Evolutionary conservation across 352 stramenopile genomes (phyloP).

Genomic region (Phytopythium vexans): DNA sequence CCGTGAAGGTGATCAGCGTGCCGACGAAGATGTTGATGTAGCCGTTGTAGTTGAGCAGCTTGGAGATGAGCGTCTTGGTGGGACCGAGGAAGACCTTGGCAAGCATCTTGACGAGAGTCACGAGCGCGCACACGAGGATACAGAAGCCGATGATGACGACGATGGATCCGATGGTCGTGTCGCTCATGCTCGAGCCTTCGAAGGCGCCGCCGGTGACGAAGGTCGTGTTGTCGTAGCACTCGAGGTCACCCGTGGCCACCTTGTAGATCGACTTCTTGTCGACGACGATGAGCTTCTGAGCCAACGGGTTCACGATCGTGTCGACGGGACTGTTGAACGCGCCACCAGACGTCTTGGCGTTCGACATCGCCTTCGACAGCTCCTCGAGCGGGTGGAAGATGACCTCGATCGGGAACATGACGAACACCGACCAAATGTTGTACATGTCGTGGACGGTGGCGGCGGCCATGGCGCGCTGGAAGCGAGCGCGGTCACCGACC

Average conservation of each 20-base stretch:
- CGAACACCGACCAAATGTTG: conserved; percentile 84
- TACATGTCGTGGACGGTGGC: conserved; percentile 76
- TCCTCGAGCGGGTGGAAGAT: conserved; percentile 55
- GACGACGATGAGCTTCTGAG: conserved; percentile 27
- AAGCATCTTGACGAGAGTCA: conserved; percentile 49
- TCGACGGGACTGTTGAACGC: conserved; percentile 46
- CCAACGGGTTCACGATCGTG: conserved; percentile 32
- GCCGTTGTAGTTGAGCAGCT: conserved; percentile 87
- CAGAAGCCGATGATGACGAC: conserved; percentile 45
- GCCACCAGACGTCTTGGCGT: conserved; percentile 25
- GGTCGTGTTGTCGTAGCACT: conserved; percentile 19
- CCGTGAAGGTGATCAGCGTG: conserved; percentile 76
- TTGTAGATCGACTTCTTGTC: conserved; percentile 39
- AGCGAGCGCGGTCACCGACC: conserved; percentile 63
- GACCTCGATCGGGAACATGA: conserved; percentile 74
- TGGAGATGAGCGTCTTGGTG: conserved; percentile 83
- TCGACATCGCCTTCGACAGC: conserved; percentile 45
- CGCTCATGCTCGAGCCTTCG: conserved; percentile 21
- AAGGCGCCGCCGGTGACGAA: conserved; percentile 45
- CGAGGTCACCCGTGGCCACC: conserved; percentile 21
- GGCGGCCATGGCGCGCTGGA: conserved; percentile 61
- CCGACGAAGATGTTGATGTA: conserved; percentile 89
- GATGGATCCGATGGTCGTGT: conserved; percentile 44
- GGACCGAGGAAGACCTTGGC: conserved; percentile 70
- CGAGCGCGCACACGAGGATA: conserved; percentile 42